phyloP scores from a whole-genome alignment of 202 grass and related monocot species.

The Eragrostis tef region DNA sequence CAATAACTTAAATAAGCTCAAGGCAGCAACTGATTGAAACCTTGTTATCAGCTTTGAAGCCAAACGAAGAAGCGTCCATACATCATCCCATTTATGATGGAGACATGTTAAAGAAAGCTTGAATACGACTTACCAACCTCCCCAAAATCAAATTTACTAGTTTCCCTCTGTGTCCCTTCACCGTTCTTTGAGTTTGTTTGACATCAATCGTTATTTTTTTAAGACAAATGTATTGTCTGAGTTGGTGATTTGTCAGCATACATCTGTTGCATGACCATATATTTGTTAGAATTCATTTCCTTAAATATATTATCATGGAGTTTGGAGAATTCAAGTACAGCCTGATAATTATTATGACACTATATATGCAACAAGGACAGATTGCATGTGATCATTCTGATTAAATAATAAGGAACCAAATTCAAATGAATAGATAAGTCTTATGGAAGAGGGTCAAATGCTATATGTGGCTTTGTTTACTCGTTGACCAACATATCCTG shows the following conservation, averaged over 20 bases:
- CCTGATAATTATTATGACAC: too few species aligned
- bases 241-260: slow-evolving; percentile 43
- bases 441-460: neutral
- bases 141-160: neutral
- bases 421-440: neutral
- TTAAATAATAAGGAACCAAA: slow-evolving; percentile 29
- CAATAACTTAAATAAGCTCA: slow-evolving; percentile 22
- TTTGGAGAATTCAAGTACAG: too few species aligned
- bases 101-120: slow-evolving; percentile 16
- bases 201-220: neutral
- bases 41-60: neutral
- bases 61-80: slow-evolving; percentile 1
- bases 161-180: neutral
- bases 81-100: neutral
- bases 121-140: slow-evolving; percentile 23
- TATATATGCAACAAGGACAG: slow-evolving; percentile 19
- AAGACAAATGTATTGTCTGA: neutral
- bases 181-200: slow-evolving; percentile 8
- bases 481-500: slow-evolving; percentile 29
- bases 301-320: neutral
- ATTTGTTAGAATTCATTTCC: neutral
- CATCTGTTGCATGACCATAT: neutral
- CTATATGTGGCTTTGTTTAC: slow-evolving; percentile 19
- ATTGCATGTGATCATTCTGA: neutral
- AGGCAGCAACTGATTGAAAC: slow-evolving; percentile 6